Conservation (phyloP, 192 early-diverging fungal species). For the Phycomyces blakesleeanus region DNA sequence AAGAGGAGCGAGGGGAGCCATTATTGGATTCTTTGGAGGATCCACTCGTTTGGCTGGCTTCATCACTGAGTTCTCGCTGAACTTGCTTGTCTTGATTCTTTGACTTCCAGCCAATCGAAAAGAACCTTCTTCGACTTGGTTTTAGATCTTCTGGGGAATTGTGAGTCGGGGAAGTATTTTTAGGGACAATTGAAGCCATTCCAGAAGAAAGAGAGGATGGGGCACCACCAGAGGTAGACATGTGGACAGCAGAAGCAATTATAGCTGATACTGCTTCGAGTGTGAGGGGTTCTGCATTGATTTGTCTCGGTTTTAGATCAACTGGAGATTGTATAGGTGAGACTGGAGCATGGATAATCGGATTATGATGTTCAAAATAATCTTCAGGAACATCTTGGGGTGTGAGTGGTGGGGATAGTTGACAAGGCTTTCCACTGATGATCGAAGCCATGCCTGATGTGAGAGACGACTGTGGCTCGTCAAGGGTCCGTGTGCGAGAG, state of each 20-base stretch:
- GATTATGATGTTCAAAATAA: not conserved
- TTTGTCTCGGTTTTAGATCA: too few relatives aligned
- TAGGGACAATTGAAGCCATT: conserved; percentile 29
- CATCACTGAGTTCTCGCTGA: not conserved
- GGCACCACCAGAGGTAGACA: conserved; percentile 16
- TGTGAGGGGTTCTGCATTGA: conserved; percentile 18
- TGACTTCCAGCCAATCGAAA: conserved; percentile 10
- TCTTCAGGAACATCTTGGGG: not conserved
- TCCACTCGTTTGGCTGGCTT: not conserved
- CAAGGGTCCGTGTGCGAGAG: conserved; percentile 1
- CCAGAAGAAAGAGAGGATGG: conserved; percentile 32
- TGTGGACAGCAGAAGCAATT: conserved; percentile 35
- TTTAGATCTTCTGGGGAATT: not conserved
- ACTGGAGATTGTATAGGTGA: too few relatives aligned
- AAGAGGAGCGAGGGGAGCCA: conserved; percentile 3
- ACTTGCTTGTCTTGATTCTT: not conserved
- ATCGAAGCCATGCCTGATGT: conserved; percentile 21
- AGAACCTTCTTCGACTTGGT: not conserved
- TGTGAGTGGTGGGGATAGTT: not conserved
- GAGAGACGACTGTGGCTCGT: conserved; percentile 13
- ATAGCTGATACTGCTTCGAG: conserved; percentile 36
- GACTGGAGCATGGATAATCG: not conserved
- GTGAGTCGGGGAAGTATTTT: not conserved
- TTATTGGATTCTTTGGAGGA: not conserved
- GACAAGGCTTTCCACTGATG: not conserved